phyloP scores from a whole-genome alignment of 2,329 filamentous ascomycete genomes.

The Penicillium sp. region DNA sequence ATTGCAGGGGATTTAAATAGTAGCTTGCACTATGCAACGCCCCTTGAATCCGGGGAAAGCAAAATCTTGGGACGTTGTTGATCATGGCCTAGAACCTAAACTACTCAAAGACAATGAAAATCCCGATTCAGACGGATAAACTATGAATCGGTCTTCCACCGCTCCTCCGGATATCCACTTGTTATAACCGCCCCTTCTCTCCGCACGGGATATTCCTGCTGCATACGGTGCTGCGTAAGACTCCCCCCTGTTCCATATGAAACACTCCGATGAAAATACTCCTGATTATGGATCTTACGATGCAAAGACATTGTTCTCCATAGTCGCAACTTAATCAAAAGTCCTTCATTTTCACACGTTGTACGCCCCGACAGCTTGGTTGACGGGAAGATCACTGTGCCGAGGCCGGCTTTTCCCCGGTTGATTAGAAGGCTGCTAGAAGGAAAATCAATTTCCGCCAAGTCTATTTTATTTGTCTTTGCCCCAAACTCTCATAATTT shows the following conservation, averaged over 20 bases:
- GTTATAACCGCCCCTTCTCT: background rate
- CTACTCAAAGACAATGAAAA: background rate
- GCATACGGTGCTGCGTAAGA: background rate
- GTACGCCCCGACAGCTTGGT: constrained; percentile 12
- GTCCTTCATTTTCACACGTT: background rate
- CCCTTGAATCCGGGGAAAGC: constrained; percentile 21
- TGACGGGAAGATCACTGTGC: constrained; percentile 10
- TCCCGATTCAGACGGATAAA: constrained; percentile 5
- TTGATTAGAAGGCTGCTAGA: background rate
- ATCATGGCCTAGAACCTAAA: background rate
- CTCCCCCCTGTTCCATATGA: background rate
- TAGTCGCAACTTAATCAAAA: background rate
- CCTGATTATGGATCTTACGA: background rate
- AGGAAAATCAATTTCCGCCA: background rate
- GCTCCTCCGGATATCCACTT: background rate
- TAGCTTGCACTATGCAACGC: constrained; percentile 2
- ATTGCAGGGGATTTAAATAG: constrained; percentile 10
- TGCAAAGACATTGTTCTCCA: background rate
- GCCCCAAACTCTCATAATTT: background rate
- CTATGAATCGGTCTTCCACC: constrained; percentile 11
- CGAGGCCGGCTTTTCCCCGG: constrained; percentile 2
- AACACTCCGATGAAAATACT: background rate
- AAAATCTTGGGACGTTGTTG: background rate
- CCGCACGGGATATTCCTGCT: background rate
- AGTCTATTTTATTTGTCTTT: background rate